Evolutionary conservation across 495 filamentous ascomycete genomes (phyloP), one percentile per base, ranked within the genome.

Genomic region (Aspergillus bridgeri): DNA sequence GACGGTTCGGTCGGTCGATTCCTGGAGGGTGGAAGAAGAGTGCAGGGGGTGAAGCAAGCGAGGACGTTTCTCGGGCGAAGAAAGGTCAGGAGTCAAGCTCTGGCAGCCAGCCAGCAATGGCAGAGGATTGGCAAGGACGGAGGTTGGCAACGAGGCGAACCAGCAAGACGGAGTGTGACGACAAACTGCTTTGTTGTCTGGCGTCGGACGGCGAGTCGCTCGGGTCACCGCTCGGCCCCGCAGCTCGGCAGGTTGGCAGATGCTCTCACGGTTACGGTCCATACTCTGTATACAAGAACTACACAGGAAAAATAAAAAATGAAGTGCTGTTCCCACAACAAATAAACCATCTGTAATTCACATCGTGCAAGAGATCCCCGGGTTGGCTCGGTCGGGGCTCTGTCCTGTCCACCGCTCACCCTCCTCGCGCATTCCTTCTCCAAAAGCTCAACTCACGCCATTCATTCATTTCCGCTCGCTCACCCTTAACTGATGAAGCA

Each of bases 401-500:
- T 13, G 33, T 38, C 33, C 6, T 29, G 11, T 7, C 27, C 27
- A 9, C 27, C 33, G 33, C 33, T 38, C 13, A 15, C 33, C 11
- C 11, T 38, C 17, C 33, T 11, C 33, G 27, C 27, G 6, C 27
- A 29, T 3, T 15, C 33, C 33, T 11, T 38, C 9, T 15, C 9
- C 33, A 9, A 38, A 38, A 13, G 33, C 33, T 15, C 44, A 8
- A 21, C 5, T 11, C 21, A 47, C 50, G 42, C 49, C 50, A 45
- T 42, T 33, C 20, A n/a, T n/a, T n/a, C n/a, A n/a, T n/a, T n/a
- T n/a, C n/a, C n/a, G n/a, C n/a, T n/a, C n/a, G n/a, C n/a, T 8
- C 27, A 6, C 33, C 27, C 29, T 38, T 84, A 98, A 71, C 91
- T 96, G 65, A 98, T 96, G 66, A 98, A 95, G 74, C 94, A 98